phyloP scores from a whole-genome alignment of 306 rosid genomes.

The Echinosophora koreensis region DNA sequence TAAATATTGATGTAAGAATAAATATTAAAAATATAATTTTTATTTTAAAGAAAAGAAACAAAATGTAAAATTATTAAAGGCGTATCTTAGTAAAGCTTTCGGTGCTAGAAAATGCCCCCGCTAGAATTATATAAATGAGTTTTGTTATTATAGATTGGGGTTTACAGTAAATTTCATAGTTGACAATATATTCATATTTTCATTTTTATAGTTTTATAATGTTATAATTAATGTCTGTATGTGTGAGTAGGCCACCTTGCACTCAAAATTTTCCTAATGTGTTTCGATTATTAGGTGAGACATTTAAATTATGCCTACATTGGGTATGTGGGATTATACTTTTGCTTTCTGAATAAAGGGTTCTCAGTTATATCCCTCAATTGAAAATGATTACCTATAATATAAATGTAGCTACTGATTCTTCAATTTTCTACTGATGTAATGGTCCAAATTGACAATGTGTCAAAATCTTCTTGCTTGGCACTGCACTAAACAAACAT shows the following conservation, averaged over 20 bases:
- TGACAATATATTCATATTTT: too few species aligned
- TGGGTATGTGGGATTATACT: neutral
- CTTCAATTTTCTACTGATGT: neutral
- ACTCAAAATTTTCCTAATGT: neutral
- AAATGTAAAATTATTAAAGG: too few species aligned
- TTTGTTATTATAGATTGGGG: too few species aligned
- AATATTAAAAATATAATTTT: too few species aligned
- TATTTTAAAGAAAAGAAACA: too few species aligned
- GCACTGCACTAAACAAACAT: conserved; percentile 13
- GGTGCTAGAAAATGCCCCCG: too few species aligned
- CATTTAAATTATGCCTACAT: neutral
- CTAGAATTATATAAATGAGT: too few species aligned
- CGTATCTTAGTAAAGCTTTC: too few species aligned
- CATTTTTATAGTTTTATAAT: too few species aligned
- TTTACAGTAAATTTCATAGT: too few species aligned
- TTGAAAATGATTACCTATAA: neutral
- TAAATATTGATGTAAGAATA: too few species aligned
- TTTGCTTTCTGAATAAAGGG: too few species aligned
- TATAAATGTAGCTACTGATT: neutral
- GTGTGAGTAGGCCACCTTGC: neutral
- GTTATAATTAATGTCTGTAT: neutral
- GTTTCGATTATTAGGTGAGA: neutral
- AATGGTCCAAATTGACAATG: conserved; percentile 4
- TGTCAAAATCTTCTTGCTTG: neutral
- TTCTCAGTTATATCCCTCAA: neutral